Evolutionary conservation across 768 basidiomycete genomes (phyloP), one percentile per base, ranked within the genome.

Genomic region (Pilatotrama ljubarskyi): DNA sequence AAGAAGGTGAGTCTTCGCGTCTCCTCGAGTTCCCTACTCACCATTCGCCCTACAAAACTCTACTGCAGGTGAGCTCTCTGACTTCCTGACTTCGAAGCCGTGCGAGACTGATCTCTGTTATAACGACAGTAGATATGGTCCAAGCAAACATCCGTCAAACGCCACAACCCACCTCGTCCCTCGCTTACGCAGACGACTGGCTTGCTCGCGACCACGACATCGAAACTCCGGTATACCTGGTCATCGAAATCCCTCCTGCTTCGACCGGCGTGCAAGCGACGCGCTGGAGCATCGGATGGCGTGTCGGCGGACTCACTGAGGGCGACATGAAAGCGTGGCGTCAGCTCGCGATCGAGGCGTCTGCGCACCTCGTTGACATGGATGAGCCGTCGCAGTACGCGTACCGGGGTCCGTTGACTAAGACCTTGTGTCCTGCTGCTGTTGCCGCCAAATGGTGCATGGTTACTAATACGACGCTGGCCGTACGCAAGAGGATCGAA

Each of bases 151-250:
- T 10, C 10, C 29, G 29, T 32, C 29, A 32, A 32, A 10, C 29
- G 29, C 29, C 29, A 32, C 29, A 32, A 32, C 29, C 29, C 29
- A 10, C 29, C 29, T 32, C 10, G 29, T 10, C 29, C 5, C 29
- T 32, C 29, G 10, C 10, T 5, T 4, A 4, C 29, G 41, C 52
- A 7, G 50, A 52, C 22, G 55, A 62, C 38, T 62, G 61, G 61
- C 55, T 57, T 14, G 61, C 49, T 14, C 25, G 20, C 29, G 61
- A 62, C 49, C 25, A 44, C 25, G 55, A 62, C 44, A 50, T 62
- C 20, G 43, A 51, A 4, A 37, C 43, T 15, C 36, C 43, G 3
- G 20, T 62, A 26, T 62, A 47, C 26, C 37, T 62, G 25, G 11
- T 55, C 37, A 37, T 52, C n/a, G 15, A 52, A 35, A 44, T 54